Evolutionary conservation across 2,329 filamentous ascomycete species (phyloP).

Genomic region (Saccharata proteae): DNA sequence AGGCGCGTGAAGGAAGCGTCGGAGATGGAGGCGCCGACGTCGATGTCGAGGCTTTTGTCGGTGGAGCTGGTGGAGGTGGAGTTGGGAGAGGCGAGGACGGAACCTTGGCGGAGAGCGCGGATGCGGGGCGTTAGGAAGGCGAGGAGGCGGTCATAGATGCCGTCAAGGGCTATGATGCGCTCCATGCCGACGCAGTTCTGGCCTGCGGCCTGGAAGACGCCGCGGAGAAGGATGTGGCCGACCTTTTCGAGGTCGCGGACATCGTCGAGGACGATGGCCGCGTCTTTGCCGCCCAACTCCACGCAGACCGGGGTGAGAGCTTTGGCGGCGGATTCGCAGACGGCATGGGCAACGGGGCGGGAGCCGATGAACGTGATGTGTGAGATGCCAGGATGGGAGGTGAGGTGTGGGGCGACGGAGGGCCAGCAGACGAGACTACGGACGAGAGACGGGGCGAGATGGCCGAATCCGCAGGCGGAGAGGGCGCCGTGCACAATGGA

Average conservation of each 20-base stretch:
- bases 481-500: slow-evolving; percentile 69
- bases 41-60: slow-evolving; percentile 37
- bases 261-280: slow-evolving; percentile 79
- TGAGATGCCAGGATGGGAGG: slow-evolving; percentile 68
- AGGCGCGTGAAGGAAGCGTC: slow-evolving; percentile 61
- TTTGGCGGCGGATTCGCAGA: slow-evolving; percentile 76
- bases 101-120: slow-evolving; percentile 61
- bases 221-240: slow-evolving; percentile 73
- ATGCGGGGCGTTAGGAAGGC: slow-evolving; percentile 62
- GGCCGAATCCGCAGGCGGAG: slow-evolving; percentile 69
- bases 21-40: slow-evolving; percentile 87
- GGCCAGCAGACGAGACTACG: slow-evolving; percentile 86
- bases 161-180: slow-evolving; percentile 69
- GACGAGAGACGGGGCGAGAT: slow-evolving; percentile 68
- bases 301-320: slow-evolving; percentile 77
- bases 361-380: slow-evolving; percentile 97
- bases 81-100: slow-evolving; percentile 38
- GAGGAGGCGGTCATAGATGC: slow-evolving; percentile 64
- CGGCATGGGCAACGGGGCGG: slow-evolving; percentile 71
- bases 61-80: slow-evolving; percentile 21
- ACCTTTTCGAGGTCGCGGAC: slow-evolving; percentile 56
- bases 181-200: slow-evolving; percentile 98
- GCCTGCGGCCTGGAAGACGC: slow-evolving; percentile 86
- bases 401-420: slow-evolving; percentile 65
- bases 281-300: slow-evolving; percentile 91